Conservation (phyloP, 169 alveolate genomes). For the Babesia bigemina region DNA sequence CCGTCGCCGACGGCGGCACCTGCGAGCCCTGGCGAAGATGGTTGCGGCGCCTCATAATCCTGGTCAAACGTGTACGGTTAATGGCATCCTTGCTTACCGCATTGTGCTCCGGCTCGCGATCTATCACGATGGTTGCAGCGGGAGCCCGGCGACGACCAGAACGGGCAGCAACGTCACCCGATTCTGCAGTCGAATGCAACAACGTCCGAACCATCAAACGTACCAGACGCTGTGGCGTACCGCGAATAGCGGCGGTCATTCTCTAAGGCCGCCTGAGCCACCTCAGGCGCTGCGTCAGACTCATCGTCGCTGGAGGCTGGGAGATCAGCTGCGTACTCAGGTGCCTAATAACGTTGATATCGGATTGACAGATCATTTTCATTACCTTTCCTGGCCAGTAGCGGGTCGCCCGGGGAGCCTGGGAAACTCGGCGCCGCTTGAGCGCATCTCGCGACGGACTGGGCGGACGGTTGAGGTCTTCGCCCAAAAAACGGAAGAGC, state of each 20-base stretch:
- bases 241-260: constrained; percentile 52
- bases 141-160: constrained; percentile 33
- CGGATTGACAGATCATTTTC: neutral
- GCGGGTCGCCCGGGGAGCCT: constrained; percentile 32
- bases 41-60: neutral
- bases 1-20: too few species aligned
- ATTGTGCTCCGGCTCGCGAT: neutral
- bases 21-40: too few species aligned
- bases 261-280: constrained; percentile 50
- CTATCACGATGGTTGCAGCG: constrained; percentile 14
- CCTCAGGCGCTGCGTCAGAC: constrained; percentile 15
- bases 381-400: constrained; percentile 74
- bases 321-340: constrained; percentile 32
- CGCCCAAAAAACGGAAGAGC: constrained; percentile 58
- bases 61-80: neutral
- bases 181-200: constrained; percentile 1
- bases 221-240: constrained; percentile 29
- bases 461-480: constrained; percentile 57
- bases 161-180: neutral
- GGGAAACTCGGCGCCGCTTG: constrained; percentile 45
- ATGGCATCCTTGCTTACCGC: neutral
- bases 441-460: constrained; percentile 50
- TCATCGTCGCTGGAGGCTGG: constrained; percentile 40
- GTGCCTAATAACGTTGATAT: constrained; percentile 19
- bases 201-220: neutral